A percentile compares a stretch with the other conserved stretches of the same genome.
These are phyloP conservation scores for Passiflora organensis DNA, from an alignment of 345 rosid species.

Conservation along the genomic window DNA sequence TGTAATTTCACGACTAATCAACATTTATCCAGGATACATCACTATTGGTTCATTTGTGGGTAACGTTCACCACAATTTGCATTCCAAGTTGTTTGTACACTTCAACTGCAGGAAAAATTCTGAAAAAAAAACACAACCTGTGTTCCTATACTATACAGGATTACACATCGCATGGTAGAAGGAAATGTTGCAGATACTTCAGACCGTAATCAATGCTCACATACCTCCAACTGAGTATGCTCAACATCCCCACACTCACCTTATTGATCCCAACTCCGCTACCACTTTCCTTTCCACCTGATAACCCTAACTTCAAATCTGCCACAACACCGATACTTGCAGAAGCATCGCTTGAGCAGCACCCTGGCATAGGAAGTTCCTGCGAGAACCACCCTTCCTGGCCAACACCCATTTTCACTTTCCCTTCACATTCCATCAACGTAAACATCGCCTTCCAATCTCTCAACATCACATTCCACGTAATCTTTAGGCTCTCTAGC, in stretches of 20 bases:
- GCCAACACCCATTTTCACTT: slow-evolving; percentile 7
- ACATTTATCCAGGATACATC: too few relatives aligned
- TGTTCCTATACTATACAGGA: too few relatives aligned
- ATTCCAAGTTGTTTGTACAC: too few relatives aligned
- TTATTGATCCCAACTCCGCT: slow-evolving; percentile 2
- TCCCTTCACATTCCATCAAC: slow-evolving; percentile 37
- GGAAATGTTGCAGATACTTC: slow-evolving; percentile 48
- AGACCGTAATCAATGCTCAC: slow-evolving; percentile 40
- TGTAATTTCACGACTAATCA: too few relatives aligned
- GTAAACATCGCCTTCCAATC: slow-evolving; percentile 39
- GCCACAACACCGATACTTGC: slow-evolving; percentile 29
- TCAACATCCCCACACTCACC: slow-evolving; percentile 38
- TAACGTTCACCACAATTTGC: too few relatives aligned
- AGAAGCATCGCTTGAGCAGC: slow-evolving; percentile 19
- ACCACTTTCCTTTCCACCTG: not conserved
- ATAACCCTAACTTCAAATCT: slow-evolving; percentile 35
- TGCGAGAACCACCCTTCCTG: slow-evolving; percentile 38
- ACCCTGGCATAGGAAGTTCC: slow-evolving; percentile 41
- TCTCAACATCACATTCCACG: slow-evolving; percentile 37
- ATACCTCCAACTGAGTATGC: slow-evolving; percentile 40
- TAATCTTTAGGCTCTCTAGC: slow-evolving; percentile 21
- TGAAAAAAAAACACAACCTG: too few relatives aligned
- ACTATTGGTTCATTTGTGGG: too few relatives aligned
- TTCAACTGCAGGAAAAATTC: too few relatives aligned
- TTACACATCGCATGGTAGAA: too few relatives aligned